Evolutionary conservation across 768 basidiomycete species (phyloP), one percentile per base, ranked within the genome.

Genomic region (Podaxis sp.): DNA sequence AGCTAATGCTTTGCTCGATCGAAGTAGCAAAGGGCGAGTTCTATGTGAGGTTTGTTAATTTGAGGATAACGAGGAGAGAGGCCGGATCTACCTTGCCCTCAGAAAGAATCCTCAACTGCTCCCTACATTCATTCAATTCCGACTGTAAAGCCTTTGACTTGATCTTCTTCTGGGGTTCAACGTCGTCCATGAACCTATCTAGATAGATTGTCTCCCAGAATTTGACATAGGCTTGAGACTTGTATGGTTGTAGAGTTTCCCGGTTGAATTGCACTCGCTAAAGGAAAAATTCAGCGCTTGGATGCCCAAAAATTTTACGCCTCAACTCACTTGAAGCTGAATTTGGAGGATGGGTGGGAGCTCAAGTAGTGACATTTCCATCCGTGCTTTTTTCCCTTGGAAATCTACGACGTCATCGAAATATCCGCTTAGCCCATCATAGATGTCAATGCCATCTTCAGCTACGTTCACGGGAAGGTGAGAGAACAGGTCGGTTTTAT

Each of bases 231-330:
- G 94, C 94, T 70, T 99, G 96, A 4, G 93, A 94, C 74, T 99
- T 99, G 80, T 92, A 94, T 15, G 94, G 89, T 66, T 95, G 91
- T 59, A 93, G 81, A 0, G 91, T 94, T 66, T 93, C 90, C 8
- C 94, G 85, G 71, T 98, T 94, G 77, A 94, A 98, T 81, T 96
- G 94, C 3, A 94, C 95, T 61, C 95, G 80, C 94, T 96, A 67
- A 24, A 55, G 56, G 53, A 52, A 65, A 56, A 64, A 66, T 64
- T 56, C 61, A 17, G n/a, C 53, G 52, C 52, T 27, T 27, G 19
- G 11, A 55, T 47, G 24, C 11, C 19, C 9, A 38, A 3, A 8
- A 29, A 43, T 41, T 11, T 24, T 36, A n/a, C 17, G 58, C 49
- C 36, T 38, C 9, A 55, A 57, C 19, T 40, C 9, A 94, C 96